Percentiles rank a stretch among this genome's conserved stretches.
These are phyloP conservation scores for Monosporozyma yasuniensis DNA, from an alignment of 805 yeast species.

Conservation along the genomic window DNA sequence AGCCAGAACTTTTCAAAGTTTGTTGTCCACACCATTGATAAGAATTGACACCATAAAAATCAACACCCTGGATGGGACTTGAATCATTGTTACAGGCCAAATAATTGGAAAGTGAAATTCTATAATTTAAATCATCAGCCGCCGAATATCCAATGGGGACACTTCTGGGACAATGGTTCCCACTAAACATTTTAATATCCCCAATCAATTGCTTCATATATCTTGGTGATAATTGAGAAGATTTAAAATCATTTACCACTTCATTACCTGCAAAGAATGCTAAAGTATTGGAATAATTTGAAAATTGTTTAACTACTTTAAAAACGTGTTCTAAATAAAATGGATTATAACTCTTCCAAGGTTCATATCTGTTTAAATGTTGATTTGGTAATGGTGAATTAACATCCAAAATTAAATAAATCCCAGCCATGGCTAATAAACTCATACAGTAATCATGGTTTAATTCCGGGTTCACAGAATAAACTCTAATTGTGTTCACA, in stretches of 20 bases:
- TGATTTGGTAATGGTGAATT: constrained; percentile 76
- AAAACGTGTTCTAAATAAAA: constrained; percentile 68
- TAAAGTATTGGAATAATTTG: constrained; percentile 77
- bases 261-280: constrained; percentile 93
- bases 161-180: constrained; percentile 45
- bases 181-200: constrained; percentile 70
- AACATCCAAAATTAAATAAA: constrained; percentile 84
- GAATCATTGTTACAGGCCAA: constrained; percentile 60
- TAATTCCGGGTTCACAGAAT: constrained; percentile 73
- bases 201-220: constrained; percentile 71
- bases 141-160: constrained; percentile 95
- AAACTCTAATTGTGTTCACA: constrained; percentile 78
- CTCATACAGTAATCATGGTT: constrained; percentile 90
- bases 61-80: constrained; percentile 42
- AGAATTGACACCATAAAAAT: constrained; percentile 89
- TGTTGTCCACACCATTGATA: constrained; percentile 96
- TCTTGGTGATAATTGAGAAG: constrained; percentile 59
- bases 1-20: constrained; percentile 73
- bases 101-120: constrained; percentile 70
- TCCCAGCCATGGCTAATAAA: constrained; percentile 81
- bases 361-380: constrained; percentile 83
- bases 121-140: constrained; percentile 77
- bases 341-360: constrained; percentile 78
- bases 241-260: constrained; percentile 67
- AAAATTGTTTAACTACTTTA: constrained; percentile 69